Evolutionary conservation across 2,329 filamentous ascomycete species (phyloP), one percentile per base, ranked within the genome.

Genomic region (Diaporthe vexans): DNA sequence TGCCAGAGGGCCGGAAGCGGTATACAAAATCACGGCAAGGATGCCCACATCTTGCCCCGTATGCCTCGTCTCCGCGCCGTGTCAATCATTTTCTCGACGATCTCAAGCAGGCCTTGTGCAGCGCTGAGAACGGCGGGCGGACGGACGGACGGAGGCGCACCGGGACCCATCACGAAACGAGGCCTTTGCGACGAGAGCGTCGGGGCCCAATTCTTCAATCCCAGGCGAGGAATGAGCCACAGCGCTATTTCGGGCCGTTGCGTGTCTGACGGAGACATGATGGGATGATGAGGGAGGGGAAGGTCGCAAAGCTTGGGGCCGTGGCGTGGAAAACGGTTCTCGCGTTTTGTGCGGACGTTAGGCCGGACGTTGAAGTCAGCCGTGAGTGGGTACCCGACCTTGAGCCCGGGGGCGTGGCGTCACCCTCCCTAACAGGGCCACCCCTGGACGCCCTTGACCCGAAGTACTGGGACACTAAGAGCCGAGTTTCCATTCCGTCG

Each of bases 381-480:
- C 57, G 8, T 58, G 70, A 33, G 70, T 72, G 70, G 70, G 57
- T 63, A 72, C 57, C 70, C 70, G 57, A 54, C 35, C 33, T 72
- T 61, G 46, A 37, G 54, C 11, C 46, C 57, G 52, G 68, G 68
- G 57, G 70, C 46, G 57, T 70, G 46, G 58, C 70, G 70, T 72
- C 63, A 68, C 63, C 59, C 63, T 63, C 46, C 26, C 48, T 54
- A 37, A 52, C 57, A 59, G 58, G 70, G 70, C 70, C 58, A 72
- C 70, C 70, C 70, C 70, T 72, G 70, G 24, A 35, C 19, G 35
- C 46, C 63, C 46, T 52, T 21, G 63, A 68, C 63, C 63, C 63
- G 63, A 68, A 68, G 33, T 68, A 13, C 63, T 68, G 63, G 63
- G 63, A 68, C 63, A 68, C 63, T 68, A 68, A 68, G 63, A 68